Evolutionary conservation across 2,329 filamentous ascomycete genomes (phyloP).

Genomic region (Exophiala mesophila): DNA sequence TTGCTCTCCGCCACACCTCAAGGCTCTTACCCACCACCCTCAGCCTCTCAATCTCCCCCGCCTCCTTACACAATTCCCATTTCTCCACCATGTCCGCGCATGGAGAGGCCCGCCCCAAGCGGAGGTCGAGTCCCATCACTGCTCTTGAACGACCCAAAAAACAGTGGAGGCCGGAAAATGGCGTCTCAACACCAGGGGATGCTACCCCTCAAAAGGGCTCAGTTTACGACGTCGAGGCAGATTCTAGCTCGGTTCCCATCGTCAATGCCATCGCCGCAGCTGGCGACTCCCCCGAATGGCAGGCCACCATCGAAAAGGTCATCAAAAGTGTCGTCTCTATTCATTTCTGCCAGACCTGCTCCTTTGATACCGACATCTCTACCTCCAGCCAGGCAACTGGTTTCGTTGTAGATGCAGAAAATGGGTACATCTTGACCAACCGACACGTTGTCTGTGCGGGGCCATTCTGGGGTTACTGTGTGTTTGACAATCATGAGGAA

Average conservation of each 20-base stretch:
- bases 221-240: conserved; percentile 41
- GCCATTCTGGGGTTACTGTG: conserved; percentile 95
- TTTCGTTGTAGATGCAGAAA: conserved; percentile 93
- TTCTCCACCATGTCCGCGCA: conserved; percentile 44
- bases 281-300: conserved; percentile 77
- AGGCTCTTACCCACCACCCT: neutral
- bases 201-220: conserved; percentile 41
- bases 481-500: conserved; percentile 97
- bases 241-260: conserved; percentile 43
- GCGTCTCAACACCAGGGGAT: conserved; percentile 36
- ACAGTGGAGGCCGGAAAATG: conserved; percentile 49
- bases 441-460: conserved; percentile 91
- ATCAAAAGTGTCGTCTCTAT: conserved; percentile 97
- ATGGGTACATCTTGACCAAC: conserved; percentile 83
- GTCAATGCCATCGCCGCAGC: conserved; percentile 46
- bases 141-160: conserved; percentile 51
- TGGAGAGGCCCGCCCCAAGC: conserved; percentile 48
- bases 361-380: conserved; percentile 94
- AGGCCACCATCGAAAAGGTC: conserved; percentile 88
- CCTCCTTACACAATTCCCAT: neutral
- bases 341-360: conserved; percentile 95
- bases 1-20: conserved; percentile 4
- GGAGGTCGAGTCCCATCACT: conserved; percentile 51
- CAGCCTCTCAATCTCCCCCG: neutral
- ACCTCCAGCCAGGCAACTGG: conserved; percentile 93